A percentile compares a stretch with the other conserved stretches of the same genome.
Evolutionary conservation across 2,329 filamentous ascomycete genomes (phyloP).

Genomic region (Leptographium galeiforme): DNA sequence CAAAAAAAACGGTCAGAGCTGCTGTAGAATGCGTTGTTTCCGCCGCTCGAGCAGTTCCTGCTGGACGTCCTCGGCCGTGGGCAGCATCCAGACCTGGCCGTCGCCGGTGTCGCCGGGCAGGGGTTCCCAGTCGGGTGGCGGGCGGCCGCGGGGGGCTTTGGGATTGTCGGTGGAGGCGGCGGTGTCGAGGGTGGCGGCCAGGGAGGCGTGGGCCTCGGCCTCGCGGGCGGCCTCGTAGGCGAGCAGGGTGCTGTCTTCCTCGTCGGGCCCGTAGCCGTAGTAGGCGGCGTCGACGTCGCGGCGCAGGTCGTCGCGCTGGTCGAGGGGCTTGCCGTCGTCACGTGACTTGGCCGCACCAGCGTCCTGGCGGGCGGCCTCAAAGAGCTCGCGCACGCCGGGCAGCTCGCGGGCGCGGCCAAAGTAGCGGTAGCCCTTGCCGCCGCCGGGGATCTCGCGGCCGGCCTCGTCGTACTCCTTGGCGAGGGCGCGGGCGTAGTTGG

Average conservation of each 20-base stretch:
- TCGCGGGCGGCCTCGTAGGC: conserved; percentile 76
- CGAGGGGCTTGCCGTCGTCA: conserved; percentile 43
- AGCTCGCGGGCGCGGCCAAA: conserved; percentile 79
- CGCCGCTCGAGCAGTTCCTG: conserved; percentile 80
- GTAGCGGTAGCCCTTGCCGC: conserved; percentile 69
- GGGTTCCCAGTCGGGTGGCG: conserved; percentile 64
- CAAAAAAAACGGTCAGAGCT: conserved; percentile 21
- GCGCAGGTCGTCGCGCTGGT: conserved; percentile 55
- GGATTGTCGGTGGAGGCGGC: conserved; percentile 22
- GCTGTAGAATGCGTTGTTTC: conserved; percentile 71
- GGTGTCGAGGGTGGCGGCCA: conserved; percentile 48
- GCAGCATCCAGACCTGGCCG: conserved; percentile 68
- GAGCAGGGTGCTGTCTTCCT: conserved; percentile 73
- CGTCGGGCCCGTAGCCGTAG: conserved; percentile 86
- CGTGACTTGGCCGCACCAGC: background rate
- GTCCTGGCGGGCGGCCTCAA: conserved; percentile 56
- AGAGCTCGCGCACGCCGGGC: conserved; percentile 91
- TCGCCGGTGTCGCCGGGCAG: conserved; percentile 80
- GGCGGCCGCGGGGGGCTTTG: conserved; percentile 33
- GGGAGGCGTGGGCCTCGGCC: conserved; percentile 59
- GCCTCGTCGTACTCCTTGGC: conserved; percentile 59
- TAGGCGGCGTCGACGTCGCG: conserved; percentile 83
- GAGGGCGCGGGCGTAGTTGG: conserved; percentile 73
- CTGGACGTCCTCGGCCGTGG: conserved; percentile 84
- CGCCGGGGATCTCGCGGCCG: conserved; percentile 56